phyloP scores from a whole-genome alignment of 2,329 filamentous ascomycete species.

The Pseudofabraea citricarpa region DNA sequence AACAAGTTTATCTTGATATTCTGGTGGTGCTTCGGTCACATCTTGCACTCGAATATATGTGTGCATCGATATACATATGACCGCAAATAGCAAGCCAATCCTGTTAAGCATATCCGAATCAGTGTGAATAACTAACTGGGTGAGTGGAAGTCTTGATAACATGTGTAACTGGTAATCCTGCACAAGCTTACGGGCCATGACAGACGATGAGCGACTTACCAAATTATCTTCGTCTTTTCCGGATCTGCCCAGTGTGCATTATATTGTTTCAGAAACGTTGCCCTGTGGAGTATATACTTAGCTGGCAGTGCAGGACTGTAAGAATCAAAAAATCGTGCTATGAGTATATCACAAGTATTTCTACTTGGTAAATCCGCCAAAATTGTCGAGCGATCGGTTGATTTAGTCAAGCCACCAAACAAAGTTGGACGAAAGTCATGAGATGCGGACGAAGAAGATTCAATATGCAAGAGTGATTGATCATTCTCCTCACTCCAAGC shows the following conservation, averaged over 20 bases:
- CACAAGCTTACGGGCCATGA: no score
- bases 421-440: slow-evolving; percentile 14
- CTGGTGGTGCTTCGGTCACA: slow-evolving; percentile 43
- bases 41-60: slow-evolving; percentile 40
- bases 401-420: slow-evolving; percentile 29
- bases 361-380: slow-evolving; percentile 42
- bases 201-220: no score
- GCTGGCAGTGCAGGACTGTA: slow-evolving; percentile 47
- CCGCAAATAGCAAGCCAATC: slow-evolving; percentile 42
- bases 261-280: slow-evolving; percentile 44
- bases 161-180: no score
- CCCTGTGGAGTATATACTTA: slow-evolving; percentile 42
- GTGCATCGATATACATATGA: slow-evolving; percentile 22
- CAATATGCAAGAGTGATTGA: slow-evolving; percentile 22
- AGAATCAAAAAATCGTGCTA: slow-evolving; percentile 47
- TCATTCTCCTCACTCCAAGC: slow-evolving; percentile 28
- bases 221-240: slow-evolving; percentile 35
- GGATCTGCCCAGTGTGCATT: slow-evolving; percentile 42
- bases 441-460: slow-evolving; percentile 22
- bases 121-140: no score
- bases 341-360: slow-evolving; percentile 41
- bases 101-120: no score
- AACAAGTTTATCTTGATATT: slow-evolving; percentile 37
- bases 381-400: slow-evolving; percentile 37
- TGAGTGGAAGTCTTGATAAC: no score